These are phyloP conservation scores for Aspergillus cejpii DNA, from an alignment of 2,329 filamentous ascomycete genomes.

Conservation along the genomic window DNA sequence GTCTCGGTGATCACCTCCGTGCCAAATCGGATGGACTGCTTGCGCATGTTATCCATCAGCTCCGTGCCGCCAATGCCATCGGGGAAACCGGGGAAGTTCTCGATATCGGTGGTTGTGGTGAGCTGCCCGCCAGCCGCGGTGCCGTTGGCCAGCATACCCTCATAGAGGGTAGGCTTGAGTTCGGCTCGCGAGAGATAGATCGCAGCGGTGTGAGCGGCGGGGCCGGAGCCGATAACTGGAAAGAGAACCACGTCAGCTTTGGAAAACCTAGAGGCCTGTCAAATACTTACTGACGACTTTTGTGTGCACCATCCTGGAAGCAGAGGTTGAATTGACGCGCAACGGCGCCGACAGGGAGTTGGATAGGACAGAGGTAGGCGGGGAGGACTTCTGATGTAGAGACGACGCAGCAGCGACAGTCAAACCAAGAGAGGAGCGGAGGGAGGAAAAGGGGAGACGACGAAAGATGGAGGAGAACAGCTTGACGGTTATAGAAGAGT, in stretches of 20 bases:
- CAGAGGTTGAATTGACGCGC: constrained; percentile 35
- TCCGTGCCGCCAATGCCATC: constrained; percentile 77
- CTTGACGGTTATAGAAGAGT: constrained; percentile 57
- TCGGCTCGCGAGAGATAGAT: constrained; percentile 94
- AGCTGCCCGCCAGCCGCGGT: constrained; percentile 94
- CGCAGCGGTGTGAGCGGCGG: constrained; percentile 93
- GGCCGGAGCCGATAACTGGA: constrained; percentile 80
- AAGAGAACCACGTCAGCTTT: constrained; percentile 14
- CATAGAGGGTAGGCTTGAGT: constrained; percentile 89
- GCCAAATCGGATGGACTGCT: constrained; percentile 84
- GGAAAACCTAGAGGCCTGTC: neutral
- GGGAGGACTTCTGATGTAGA: constrained; percentile 54
- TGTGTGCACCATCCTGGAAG: constrained; percentile 69
- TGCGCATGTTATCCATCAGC: constrained; percentile 93
- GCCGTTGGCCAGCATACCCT: constrained; percentile 95
- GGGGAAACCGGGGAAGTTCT: constrained; percentile 96
- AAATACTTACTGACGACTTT: constrained; percentile 73
- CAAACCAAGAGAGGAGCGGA: constrained; percentile 66
- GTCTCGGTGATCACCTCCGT: constrained; percentile 92
- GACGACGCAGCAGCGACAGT: constrained; percentile 66
- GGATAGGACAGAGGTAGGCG: constrained; percentile 32
- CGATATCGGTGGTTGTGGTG: constrained; percentile 95
- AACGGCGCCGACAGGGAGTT: constrained; percentile 34
- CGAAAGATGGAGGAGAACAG: constrained; percentile 82
- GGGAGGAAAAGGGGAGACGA: constrained; percentile 54